Evolutionary conservation across 2,329 filamentous ascomycete genomes (phyloP), one percentile per base, ranked within the genome.

Genomic region (Cladorrhinum sp.): DNA sequence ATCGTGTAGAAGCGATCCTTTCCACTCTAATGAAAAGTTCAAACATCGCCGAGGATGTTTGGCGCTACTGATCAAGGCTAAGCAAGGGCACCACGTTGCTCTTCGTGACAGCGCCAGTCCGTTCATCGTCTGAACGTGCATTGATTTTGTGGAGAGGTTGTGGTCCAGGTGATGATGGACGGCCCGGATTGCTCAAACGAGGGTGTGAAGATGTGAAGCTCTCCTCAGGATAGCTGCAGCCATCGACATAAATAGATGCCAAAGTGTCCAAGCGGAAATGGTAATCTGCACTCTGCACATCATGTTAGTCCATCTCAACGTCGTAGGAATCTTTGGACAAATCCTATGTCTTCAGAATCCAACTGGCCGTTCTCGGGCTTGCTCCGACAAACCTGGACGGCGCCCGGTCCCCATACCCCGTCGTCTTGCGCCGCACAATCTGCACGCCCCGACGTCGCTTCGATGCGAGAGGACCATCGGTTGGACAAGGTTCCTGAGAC

Each of bases 401-500:
- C 18, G 24, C 28, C n/a, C 21, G 36, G 50, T 33, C 51, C 48
- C 58, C 24, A n/a, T n/a, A n/a, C 58, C 55, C 61, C 39, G 57
- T 53, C 39, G 48, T 52, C 28, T 60, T 51, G 59, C 56, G 61
- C 63, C 60, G 59, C 62, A 61, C 56, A 46, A 39, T 48, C 64
- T 62, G 61, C 65, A 64, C 46, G 36, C 26, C 23, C 28, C 39
- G 56, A 55, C 55, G 57, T 67, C 63, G 64, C 60, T 66, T 63
- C 53, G 60, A 65, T 66, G 63, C 61, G 58, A 21, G 60, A 26
- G 36, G 18, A 24, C 48, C 63, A n/a, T n/a, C n/a, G n/a, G n/a
- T n/a, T n/a, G n/a, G n/a, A n/a, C n/a, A 64, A 53, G 63, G 62
- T 64, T 65, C 63, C 62, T 63, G 66, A 67, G 62, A 66, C 62